Conservation (phyloP, 1,284 basidiomycete species). For the Cutaneotrichosporon sp. region DNA sequence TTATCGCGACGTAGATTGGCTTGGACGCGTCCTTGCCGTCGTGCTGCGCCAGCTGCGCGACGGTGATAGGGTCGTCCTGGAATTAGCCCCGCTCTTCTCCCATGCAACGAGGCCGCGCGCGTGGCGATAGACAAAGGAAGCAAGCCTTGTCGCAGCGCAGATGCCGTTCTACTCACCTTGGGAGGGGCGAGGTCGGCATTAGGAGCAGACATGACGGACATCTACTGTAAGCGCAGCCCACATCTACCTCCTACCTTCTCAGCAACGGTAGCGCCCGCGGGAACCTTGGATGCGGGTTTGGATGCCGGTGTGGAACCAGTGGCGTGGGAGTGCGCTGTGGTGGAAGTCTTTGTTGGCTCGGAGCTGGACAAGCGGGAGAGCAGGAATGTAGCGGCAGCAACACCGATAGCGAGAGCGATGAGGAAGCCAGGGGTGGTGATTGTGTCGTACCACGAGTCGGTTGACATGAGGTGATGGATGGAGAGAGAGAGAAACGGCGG, state of each 20-base stretch:
- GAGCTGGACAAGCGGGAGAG: slow-evolving; percentile 16
- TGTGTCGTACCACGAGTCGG: slow-evolving; percentile 23
- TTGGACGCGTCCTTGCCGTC: slow-evolving; percentile 42
- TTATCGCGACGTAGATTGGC: slow-evolving; percentile 49
- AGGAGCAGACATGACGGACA: slow-evolving; percentile 44
- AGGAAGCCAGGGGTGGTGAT: slow-evolving; percentile 33
- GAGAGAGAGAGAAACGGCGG: no score
- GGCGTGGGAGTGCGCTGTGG: slow-evolving; percentile 26
- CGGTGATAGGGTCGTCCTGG: slow-evolving; percentile 44
- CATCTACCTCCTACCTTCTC: slow-evolving; percentile 34
- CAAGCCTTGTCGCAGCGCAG: no score
- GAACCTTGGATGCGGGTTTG: slow-evolving; percentile 25
- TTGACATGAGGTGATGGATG: neutral
- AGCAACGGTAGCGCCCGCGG: slow-evolving; percentile 36
- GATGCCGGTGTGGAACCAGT: neutral
- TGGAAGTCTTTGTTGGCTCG: neutral
- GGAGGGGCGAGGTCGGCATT: slow-evolving; percentile 39
- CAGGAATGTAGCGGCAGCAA: slow-evolving; percentile 18
- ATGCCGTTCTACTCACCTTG: slow-evolving; percentile 32
- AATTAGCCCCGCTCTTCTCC: neutral
- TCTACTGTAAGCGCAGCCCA: neutral
- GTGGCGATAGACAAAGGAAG: neutral
- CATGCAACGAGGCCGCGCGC: no score
- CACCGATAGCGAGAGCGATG: slow-evolving; percentile 31
- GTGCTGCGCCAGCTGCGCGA: slow-evolving; percentile 35